phyloP scores from a whole-genome alignment of 139 green algal species.

The Micractinium conductrix region DNA sequence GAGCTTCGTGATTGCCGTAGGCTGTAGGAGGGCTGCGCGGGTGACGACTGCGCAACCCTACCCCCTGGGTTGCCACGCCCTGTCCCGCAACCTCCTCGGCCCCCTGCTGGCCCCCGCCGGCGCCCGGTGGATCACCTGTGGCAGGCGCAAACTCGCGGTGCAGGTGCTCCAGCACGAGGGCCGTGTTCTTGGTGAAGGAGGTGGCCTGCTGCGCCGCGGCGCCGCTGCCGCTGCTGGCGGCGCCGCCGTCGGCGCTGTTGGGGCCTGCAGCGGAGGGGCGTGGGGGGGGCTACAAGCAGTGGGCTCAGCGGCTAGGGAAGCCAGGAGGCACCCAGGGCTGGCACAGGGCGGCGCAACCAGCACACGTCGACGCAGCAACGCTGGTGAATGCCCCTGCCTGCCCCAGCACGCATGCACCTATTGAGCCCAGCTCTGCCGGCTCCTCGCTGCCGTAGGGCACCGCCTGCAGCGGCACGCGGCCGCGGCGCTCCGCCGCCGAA shows the following conservation, averaged over 20 bases:
- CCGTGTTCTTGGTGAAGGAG: conserved; percentile 43
- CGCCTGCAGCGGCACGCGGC: background rate
- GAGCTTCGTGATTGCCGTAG: too few relatives aligned
- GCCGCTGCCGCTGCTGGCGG: background rate
- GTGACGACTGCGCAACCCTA: too few relatives aligned
- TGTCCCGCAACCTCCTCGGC: too few relatives aligned
- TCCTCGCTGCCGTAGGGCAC: conserved; percentile 2
- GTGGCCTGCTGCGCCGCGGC: conserved; percentile 7
- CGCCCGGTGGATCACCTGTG: too few relatives aligned
- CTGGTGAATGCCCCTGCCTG: background rate
- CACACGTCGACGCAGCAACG: background rate
- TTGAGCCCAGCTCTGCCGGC: background rate
- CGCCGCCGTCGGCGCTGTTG: background rate
- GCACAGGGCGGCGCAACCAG: too few relatives aligned
- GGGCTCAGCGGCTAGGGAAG: too few relatives aligned
- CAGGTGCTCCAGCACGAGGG: conserved; percentile 42
- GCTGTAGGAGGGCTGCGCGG: too few relatives aligned
- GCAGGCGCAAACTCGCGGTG: conserved; percentile 19
- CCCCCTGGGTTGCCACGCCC: too few relatives aligned
- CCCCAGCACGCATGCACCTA: background rate
- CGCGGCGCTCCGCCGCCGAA: background rate
- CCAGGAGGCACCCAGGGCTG: background rate
- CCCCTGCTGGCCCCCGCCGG: too few relatives aligned
- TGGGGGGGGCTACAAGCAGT: background rate
- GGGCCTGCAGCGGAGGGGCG: background rate